Conservation (phyloP, 345 rosid species). For the Erodium maritimum region DNA sequence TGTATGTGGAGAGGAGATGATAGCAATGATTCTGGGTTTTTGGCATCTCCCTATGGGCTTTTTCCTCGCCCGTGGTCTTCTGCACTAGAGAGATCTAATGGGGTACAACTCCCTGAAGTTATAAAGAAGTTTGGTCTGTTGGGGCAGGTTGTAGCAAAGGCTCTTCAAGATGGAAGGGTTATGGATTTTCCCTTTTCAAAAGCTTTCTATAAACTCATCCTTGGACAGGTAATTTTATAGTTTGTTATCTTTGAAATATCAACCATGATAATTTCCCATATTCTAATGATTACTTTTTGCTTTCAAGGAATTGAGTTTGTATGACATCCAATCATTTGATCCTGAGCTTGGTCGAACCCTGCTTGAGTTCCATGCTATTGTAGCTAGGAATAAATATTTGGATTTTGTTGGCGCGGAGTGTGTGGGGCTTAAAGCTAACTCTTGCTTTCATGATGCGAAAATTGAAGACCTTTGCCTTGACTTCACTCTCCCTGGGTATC, state of each 20-base stretch:
- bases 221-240: constrained; percentile 49
- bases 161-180: constrained; percentile 89
- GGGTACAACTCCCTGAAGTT: constrained; percentile 36
- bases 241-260: background rate
- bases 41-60: constrained; percentile 43
- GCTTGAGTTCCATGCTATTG: constrained; percentile 72
- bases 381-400: constrained; percentile 24
- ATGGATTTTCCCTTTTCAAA: constrained; percentile 79
- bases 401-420: constrained; percentile 25
- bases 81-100: constrained; percentile 24
- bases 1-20: constrained; percentile 85
- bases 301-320: constrained; percentile 52
- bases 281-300: constrained; percentile 10
- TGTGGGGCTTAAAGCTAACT: constrained; percentile 18
- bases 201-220: constrained; percentile 71
- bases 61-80: constrained; percentile 75
- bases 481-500: constrained; percentile 75
- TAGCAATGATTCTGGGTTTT: constrained; percentile 18
- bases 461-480: constrained; percentile 83
- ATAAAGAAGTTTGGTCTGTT: constrained; percentile 56
- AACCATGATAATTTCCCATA: background rate
- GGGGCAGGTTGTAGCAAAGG: constrained; percentile 84
- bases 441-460: constrained; percentile 40
- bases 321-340: constrained; percentile 75
- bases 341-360: constrained; percentile 71